These are phyloP conservation scores for Termitomyces sp. DNA, from an alignment of 768 basidiomycete genomes.

Conservation along the genomic window DNA sequence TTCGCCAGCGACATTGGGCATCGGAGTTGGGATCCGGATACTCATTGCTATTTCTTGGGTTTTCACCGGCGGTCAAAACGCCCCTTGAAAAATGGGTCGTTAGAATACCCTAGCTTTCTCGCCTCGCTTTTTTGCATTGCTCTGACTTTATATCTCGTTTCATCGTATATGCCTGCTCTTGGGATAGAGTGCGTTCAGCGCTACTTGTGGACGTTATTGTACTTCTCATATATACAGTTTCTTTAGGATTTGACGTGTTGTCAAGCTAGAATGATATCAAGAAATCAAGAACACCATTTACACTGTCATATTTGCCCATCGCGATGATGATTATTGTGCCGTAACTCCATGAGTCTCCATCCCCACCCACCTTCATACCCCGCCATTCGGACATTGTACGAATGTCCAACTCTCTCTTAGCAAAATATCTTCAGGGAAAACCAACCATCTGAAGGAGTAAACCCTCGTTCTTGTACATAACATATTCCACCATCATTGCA, in stretches of 20 bases:
- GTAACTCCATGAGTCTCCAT: too few species aligned
- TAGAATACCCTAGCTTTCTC: neutral
- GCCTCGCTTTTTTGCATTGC: neutral
- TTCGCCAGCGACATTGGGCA: constrained; percentile 59
- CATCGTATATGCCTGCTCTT: neutral
- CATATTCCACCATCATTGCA: too few species aligned
- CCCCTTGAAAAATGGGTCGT: neutral
- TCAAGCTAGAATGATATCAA: neutral
- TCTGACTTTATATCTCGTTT: neutral
- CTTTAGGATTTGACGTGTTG: neutral
- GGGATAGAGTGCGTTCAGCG: neutral
- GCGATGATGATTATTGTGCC: neutral
- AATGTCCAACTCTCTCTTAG: too few species aligned
- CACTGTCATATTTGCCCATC: neutral
- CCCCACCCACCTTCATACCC: too few species aligned
- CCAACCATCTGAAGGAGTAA: neutral
- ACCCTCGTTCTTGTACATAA: neutral
- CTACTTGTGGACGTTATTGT: neutral
- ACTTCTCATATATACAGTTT: neutral
- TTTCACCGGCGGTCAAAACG: constrained; percentile 48
- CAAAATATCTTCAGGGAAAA: neutral
- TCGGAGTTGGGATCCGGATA: constrained; percentile 60
- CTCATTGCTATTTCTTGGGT: constrained; percentile 64
- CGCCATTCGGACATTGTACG: too few species aligned
- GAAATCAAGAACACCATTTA: neutral